phyloP scores from a whole-genome alignment of 2,329 filamentous ascomycete species.

The Fusarium sp. region DNA sequence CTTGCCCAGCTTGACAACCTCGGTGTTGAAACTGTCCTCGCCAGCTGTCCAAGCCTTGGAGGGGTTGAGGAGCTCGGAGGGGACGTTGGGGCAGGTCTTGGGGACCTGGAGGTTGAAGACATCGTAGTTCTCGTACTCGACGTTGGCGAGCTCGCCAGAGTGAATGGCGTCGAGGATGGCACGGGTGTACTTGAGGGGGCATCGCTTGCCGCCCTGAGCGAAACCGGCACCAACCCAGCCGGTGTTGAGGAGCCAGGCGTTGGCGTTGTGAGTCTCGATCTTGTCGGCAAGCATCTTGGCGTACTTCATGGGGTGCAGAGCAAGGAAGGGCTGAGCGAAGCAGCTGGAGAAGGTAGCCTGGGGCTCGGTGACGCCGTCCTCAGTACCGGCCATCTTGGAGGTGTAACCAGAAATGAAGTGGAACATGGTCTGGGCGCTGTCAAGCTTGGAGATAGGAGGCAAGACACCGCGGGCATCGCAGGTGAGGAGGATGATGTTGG shows the following conservation, averaged over 20 bases:
- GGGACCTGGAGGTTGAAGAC: conserved; percentile 98
- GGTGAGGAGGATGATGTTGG: conserved; percentile 97
- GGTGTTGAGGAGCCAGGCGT: conserved; percentile 98
- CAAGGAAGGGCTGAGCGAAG: conserved; percentile 99
- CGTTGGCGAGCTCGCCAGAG: conserved; percentile 92
- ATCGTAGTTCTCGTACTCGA: conserved; percentile 93
- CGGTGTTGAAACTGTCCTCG: conserved; percentile 81
- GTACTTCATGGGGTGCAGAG: conserved; percentile 98
- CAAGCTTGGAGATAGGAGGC: conserved; percentile 96
- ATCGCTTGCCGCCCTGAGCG: conserved; percentile 92
- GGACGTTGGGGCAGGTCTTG: conserved; percentile 88
- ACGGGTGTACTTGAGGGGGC: conserved; percentile 98
- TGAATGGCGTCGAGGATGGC: conserved; percentile 99
- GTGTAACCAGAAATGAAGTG: conserved; percentile 99
- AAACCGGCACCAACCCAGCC: conserved; percentile 95
- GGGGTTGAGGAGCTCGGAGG: conserved; percentile 93
- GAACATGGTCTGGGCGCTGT: conserved; percentile 97
- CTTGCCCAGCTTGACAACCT: conserved; percentile 88
- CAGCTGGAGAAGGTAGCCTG: conserved; percentile 99
- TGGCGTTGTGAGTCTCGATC: conserved; percentile 93
- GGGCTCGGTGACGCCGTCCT: conserved; percentile 95
- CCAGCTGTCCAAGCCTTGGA: conserved; percentile 90
- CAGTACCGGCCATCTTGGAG: conserved; percentile 99
- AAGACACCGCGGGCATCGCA: conserved; percentile 98
- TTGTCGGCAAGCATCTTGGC: conserved; percentile 98